A percentile compares a stretch with the other conserved stretches of the same genome.
phyloP scores from a whole-genome alignment of 139 green algal species.

The Nannochloris sp. region DNA sequence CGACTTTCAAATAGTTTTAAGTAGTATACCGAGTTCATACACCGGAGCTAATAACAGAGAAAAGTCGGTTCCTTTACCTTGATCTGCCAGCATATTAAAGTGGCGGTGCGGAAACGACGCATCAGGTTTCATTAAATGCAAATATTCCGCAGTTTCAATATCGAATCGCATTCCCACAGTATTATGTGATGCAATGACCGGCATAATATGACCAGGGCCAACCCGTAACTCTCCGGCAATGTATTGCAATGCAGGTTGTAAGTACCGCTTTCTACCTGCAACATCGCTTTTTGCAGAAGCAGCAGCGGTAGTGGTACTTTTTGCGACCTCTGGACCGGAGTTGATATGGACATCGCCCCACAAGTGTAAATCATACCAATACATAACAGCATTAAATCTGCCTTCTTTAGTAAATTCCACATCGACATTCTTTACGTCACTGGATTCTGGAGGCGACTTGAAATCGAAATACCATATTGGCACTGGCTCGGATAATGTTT shows the following conservation, averaged over 20 bases:
- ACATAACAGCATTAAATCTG: constrained; percentile 58
- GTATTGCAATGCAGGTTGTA: constrained; percentile 66
- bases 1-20: too few relatives aligned
- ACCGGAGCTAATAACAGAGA: not conserved
- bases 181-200: constrained; percentile 56
- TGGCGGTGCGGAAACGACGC: constrained; percentile 53
- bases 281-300: too few relatives aligned
- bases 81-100: constrained; percentile 51
- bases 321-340: constrained; percentile 19
- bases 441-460: constrained; percentile 31
- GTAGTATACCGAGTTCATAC: constrained; percentile 15
- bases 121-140: constrained; percentile 45
- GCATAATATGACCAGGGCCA: constrained; percentile 31
- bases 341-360: constrained; percentile 33
- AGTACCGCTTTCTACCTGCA: constrained; percentile 21
- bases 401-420: constrained; percentile 35
- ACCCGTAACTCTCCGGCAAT: constrained; percentile 55
- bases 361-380: constrained; percentile 66
- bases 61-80: constrained; percentile 13
- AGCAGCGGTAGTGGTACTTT: too few relatives aligned
- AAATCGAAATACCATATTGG: constrained; percentile 71
- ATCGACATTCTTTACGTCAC: constrained; percentile 46
- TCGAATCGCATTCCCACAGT: constrained; percentile 61
- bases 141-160: constrained; percentile 54
- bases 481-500: constrained; percentile 36